A percentile compares a stretch with the other conserved stretches of the same genome.
Evolutionary conservation across 164 flowering plant species (phyloP).

Genomic region (Dillenia turbinata): DNA sequence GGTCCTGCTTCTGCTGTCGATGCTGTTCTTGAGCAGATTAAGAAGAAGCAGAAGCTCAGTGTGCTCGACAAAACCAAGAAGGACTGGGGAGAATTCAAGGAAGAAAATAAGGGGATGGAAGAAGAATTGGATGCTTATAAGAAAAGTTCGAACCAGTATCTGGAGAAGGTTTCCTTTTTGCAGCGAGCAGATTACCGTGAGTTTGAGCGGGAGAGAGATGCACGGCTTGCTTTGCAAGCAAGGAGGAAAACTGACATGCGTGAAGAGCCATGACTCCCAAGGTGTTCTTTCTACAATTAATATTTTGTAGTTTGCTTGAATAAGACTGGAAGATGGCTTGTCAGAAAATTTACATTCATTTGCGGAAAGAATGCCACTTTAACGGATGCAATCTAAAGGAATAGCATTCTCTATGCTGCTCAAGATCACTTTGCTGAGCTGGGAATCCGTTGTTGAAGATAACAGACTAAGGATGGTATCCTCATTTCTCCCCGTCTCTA

Average conservation of each 20-base stretch:
- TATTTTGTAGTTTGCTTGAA: too few species aligned
- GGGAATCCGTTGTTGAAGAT: too few species aligned
- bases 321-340: too few species aligned
- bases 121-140: slow-evolving; percentile 93
- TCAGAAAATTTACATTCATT: too few species aligned
- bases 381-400: too few species aligned
- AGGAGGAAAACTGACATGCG: slow-evolving; percentile 62
- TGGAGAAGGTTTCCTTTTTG: slow-evolving; percentile 81
- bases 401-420: too few species aligned
- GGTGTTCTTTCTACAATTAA: too few species aligned
- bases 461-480: too few species aligned
- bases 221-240: slow-evolving; percentile 71
- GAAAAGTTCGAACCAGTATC: slow-evolving; percentile 92
- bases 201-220: slow-evolving; percentile 93
- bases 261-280: slow-evolving; percentile 32
- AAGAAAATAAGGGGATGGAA: slow-evolving; percentile 73
- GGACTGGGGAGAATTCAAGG: slow-evolving; percentile 98
- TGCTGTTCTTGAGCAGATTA: slow-evolving; percentile 86
- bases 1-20: slow-evolving; percentile 78
- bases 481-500: too few species aligned
- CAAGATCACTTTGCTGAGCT: too few species aligned
- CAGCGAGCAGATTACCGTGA: slow-evolving; percentile 77
- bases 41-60: slow-evolving; percentile 90
- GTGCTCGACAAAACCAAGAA: slow-evolving; percentile 95
- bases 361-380: too few species aligned